phyloP scores from a whole-genome alignment of 208 protist genomes.

The Trypanosoma conorhini region DNA sequence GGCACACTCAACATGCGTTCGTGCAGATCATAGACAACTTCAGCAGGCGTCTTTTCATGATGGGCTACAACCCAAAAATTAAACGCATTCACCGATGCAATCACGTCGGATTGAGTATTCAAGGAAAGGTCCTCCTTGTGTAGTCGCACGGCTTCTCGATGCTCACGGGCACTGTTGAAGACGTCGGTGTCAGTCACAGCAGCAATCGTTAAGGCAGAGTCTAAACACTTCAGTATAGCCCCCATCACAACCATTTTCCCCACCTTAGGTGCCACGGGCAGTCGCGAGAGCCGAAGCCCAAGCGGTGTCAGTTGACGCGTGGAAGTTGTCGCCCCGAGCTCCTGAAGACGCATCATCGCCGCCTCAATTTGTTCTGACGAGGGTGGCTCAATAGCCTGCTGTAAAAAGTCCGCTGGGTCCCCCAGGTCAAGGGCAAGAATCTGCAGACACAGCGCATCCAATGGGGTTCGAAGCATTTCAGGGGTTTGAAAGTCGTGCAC shows the following conservation, averaged over 20 bases:
- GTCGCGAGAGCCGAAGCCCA: conserved; percentile 68
- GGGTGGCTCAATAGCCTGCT: conserved; percentile 76
- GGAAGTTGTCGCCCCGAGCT: conserved; percentile 78
- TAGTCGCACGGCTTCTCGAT: conserved; percentile 52
- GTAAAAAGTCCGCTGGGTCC: conserved; percentile 72
- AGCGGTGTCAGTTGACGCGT: conserved; percentile 86
- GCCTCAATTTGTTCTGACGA: conserved; percentile 43
- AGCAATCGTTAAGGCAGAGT: conserved; percentile 94
- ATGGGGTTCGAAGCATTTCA: conserved; percentile 94
- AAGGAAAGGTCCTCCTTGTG: conserved; percentile 79
- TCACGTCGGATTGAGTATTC: conserved; percentile 76
- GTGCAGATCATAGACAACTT: conserved; percentile 45
- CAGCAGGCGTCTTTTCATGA: conserved; percentile 34
- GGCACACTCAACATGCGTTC: conserved; percentile 65
- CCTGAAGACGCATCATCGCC: conserved; percentile 68
- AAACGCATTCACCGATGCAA: conserved; percentile 89
- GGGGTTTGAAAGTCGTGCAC: conserved; percentile 92
- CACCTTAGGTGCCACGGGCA: conserved; percentile 74
- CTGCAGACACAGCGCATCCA: conserved; percentile 93
- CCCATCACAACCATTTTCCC: conserved; percentile 95
- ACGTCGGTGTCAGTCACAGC: conserved; percentile 60
- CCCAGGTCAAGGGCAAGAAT: conserved; percentile 69
- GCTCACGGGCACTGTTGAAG: conserved; percentile 57
- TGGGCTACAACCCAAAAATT: conserved; percentile 82
- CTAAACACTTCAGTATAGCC: conserved; percentile 90